Base-by-base conservation (phyloP, 805 yeast genomes). In the Saccharomyces paradoxus region DNA sequence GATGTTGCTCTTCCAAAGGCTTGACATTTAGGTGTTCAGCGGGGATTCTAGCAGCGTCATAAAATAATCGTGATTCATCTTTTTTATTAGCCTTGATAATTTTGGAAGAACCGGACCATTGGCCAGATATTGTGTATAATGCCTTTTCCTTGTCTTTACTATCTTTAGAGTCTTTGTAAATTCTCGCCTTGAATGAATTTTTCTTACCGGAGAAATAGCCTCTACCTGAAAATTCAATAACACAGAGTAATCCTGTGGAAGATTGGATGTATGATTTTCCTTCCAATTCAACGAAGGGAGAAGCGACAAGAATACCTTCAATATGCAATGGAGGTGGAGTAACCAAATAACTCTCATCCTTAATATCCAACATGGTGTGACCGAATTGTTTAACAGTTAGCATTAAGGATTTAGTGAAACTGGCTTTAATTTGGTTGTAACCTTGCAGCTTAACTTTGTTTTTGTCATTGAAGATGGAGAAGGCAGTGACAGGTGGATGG, bases 401-500 rank as follows among this genome's bases (percentile, higher is more conserved):
- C 52, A 92, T 81, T 32, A 82, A 77, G 14, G 89, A 77, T 32
- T 89, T 77, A 32, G 90, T 78, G 73, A 92, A 85, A 31, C 87
- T 81, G 27, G 97, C 91, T 70, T 81, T 86, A 66, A 91, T 81
- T 41, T 91, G 91, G 66, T 88, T 90, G 74, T 88, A 91, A 51
- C 98, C 98, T 70, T 91, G 87, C 58, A 89, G 75, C 46, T 76
- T 71, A 26, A 86, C 84, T 41, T 84, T 79, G 68, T 84, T 78
- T 64, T 81, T 80, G 57, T 83, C 86, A 68, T 89, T 89, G 65
- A 80, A 74, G 55, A 92, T 80, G 46, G 90, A 81, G 68, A 90
- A 92, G 5, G 92, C 97, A 13, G 97, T 90, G 31, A 87, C 83
- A n/a, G 98, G 97, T 24, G 98, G 98, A 70, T 92, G 98, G 73